Conservation (phyloP, 768 basidiomycete species). For the Mycena chlorophos region DNA sequence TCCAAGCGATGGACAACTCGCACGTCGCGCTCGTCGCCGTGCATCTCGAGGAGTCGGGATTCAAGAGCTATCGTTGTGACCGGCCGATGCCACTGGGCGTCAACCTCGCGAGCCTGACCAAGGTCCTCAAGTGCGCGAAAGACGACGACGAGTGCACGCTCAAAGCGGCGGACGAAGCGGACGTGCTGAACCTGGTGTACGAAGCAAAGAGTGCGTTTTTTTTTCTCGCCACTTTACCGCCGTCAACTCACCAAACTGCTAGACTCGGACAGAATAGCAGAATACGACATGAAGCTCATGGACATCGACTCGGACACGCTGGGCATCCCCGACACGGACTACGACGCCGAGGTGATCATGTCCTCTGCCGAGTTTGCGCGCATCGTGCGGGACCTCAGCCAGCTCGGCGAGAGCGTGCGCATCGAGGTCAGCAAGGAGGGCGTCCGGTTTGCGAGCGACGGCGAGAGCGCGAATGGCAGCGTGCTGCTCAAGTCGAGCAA, state of each 20-base stretch:
- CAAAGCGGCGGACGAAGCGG: constrained; percentile 89
- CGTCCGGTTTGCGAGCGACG: constrained; percentile 87
- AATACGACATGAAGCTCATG: constrained; percentile 99
- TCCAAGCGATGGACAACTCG: constrained; percentile 99
- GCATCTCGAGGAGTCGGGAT: constrained; percentile 74
- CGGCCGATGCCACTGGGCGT: constrained; percentile 90
- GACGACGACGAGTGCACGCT: constrained; percentile 92
- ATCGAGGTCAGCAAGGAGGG: constrained; percentile 97
- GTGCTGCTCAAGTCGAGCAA: constrained; percentile 81
- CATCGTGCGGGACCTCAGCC: constrained; percentile 88
- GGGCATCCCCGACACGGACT: constrained; percentile 95
- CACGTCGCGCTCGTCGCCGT: constrained; percentile 97
- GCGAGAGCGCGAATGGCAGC: constrained; percentile 90
- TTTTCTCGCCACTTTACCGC: background rate
- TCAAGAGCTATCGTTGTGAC: constrained; percentile 90
- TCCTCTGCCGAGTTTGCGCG: constrained; percentile 83
- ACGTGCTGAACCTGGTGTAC: constrained; percentile 84
- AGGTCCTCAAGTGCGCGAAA: constrained; percentile 96
- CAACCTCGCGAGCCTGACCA: constrained; percentile 84
- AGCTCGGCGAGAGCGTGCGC: constrained; percentile 89
- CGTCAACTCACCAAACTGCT: constrained; percentile 3
- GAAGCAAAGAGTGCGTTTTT: constrained; percentile 77
- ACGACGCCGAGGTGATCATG: constrained; percentile 91
- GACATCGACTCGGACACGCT: constrained; percentile 96
- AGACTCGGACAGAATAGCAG: constrained; percentile 92